Base-by-base conservation (phyloP, 1,284 basidiomycete species). In the Puccinia novopanici region DNA sequence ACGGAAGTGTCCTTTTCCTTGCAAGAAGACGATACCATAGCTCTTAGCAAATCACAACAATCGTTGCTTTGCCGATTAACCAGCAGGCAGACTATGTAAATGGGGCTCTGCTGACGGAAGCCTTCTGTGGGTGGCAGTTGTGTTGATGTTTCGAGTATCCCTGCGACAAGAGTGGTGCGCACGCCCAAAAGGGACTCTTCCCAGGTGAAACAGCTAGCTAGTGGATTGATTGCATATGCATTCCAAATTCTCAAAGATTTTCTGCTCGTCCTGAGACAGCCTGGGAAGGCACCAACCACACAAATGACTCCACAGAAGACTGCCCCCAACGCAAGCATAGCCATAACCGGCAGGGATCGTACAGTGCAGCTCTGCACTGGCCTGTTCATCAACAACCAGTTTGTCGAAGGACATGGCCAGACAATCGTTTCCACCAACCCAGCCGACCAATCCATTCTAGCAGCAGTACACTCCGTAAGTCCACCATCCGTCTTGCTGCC, bases 351-450 rank as follows among this genome's bases (percentile, higher is more conserved):
- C 42, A 77, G 52, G 30, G 76, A 68, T 37, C 61, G 37, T 24
- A 45, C 74, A 27, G 55, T 82, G 42, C 24, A 72, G 37, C 52
- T 81, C 40, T 82, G 74, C 70, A 81, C 76, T 27, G 82, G 82
- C 40, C 76, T 82, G 13, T 82, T 82, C 63, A 82, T 82, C 81
- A 80, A 81, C 59, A 82, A 82, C 65, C 57, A 82, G 70, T 82
- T 82, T 55, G 40, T 74, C 15, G n/a, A 63, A 19, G 82, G 70
- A 34, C 76, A 82, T 71, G 82, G 82, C 55, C 40, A 80, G 48
- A 42, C 75, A 6, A 72, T 82, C 50, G 63, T 75, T 55, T 68
- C 77, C n/a, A 50, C 81, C 52, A 75, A 82, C 54, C 82, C 82
- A 30, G 73, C 82, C 24, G 76, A 78, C 34, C 76, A 78, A 59